Evolutionary conservation across 2,329 filamentous ascomycete species (phyloP), one percentile per base, ranked within the genome.

Genomic region (Neofusicoccum parvum): DNA sequence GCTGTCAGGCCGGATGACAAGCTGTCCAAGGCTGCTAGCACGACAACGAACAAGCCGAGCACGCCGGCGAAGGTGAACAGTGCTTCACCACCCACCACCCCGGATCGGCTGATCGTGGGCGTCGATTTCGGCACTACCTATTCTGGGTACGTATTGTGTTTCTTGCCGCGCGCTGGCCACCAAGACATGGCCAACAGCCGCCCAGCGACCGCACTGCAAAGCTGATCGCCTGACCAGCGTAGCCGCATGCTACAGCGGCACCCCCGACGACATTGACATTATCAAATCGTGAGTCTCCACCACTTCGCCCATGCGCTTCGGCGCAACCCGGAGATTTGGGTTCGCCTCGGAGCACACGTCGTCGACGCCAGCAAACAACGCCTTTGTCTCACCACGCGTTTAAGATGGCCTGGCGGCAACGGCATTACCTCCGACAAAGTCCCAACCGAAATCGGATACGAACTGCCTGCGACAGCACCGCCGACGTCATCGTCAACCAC

Each of bases 371-470:
- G 12, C 32, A 20, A 20, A 20, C 50, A 15, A 39, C 14, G 14
- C 50, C 14, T 20, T 53, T 53, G 48, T 34, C 50, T 53, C 50
- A 53, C 50, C 17, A 7, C 23, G 12, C 12, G 20, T 37, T 39
- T 5, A 51, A 79, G 80, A 59, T 94, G 91, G 91, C 91, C 91
- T 0, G 91, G 91, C 32, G 90, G 90, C 34, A 93, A 94, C 73
- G 90, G 90, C 71, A 92, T 94, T 78, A 93, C 91, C n/a, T 92
- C 90, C 41, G 91, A 94, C 81, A 94, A 94, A 81, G 91, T 94
- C 1, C 91, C 91, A 1, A 92, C 90, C 14, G 91, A 94, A 76
- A 89, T 94, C 65, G 78, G 81, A 63, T 89, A 90, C 69, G 82
- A 67, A 41, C 68, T 66, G 32, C 23, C 66, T 37, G 62, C n/a